Base-by-base conservation (phyloP, 495 filamentous ascomycete species). In the Xylaria flabelliformis region DNA sequence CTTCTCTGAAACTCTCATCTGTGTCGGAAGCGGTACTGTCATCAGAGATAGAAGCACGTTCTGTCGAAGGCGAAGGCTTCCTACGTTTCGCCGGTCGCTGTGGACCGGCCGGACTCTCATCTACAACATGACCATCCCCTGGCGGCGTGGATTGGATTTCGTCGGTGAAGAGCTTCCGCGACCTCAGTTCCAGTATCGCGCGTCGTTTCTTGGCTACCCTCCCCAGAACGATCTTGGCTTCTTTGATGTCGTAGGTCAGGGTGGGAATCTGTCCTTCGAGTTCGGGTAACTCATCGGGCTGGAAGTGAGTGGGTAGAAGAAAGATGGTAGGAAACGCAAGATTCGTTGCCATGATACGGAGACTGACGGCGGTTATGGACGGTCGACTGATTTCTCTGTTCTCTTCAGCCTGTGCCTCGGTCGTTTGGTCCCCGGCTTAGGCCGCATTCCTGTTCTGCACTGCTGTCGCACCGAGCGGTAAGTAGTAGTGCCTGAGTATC, bases 171-270 rank as follows among this genome's bases (percentile, higher is more conserved):
- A 91, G 56, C 85, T 77, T 82, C 29, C 73, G 86, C 46, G 88
- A 87, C 55, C 93, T 86, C 48, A 98, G 83, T 81, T 98, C 95
- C 69, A 96, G 88, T 13, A 86, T 85, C 1, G 92, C 94, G 12
- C 95, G 88, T 74, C 88, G 87, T 67, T 89, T 89, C 61, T 89
- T 90, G 0, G 81, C 82, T 36, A 97, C 85, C 66, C 89, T 92
- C 0, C 91, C 93, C 26, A 99, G 81, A 5, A 98, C 78, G 2
- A 98, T 70, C 12, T 85, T 84, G 8, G 94, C 94, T 77, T 97
- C 92, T 4, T 84, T 81, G 64, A 91, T 82, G 76, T 95, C 89
- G 66, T 91, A 91, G 0, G 94, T 97, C 55, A 97, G 78, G 0
- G 82, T 79, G 4, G 83, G 82, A 19, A 97, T 87, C 24, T 87